These are phyloP conservation scores for Saccharomyces cerevisiae DNA, from an alignment of 805 yeast genomes.

Conservation along the genomic window DNA sequence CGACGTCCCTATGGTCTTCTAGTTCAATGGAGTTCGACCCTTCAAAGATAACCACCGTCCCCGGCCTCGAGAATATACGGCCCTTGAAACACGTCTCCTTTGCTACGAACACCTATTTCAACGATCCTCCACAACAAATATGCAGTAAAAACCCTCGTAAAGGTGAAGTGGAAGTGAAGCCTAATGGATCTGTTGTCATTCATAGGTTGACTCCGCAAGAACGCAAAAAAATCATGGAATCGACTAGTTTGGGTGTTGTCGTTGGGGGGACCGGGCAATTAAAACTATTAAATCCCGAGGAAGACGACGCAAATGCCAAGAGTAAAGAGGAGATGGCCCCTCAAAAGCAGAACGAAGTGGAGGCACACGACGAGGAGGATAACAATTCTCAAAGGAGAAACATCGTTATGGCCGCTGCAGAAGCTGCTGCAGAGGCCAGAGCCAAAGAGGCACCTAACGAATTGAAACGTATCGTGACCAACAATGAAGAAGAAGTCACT, in stretches of 20 bases:
- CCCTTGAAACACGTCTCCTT: slow-evolving; percentile 61
- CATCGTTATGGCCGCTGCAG: slow-evolving; percentile 31
- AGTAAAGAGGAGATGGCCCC: slow-evolving; percentile 19
- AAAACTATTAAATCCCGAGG: slow-evolving; percentile 28
- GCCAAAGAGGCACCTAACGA: slow-evolving; percentile 30
- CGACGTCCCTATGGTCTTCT: slow-evolving; percentile 3
- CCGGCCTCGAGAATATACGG: slow-evolving; percentile 36
- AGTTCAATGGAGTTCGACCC: slow-evolving; percentile 10
- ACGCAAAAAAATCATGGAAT: slow-evolving; percentile 35
- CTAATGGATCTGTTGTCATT: slow-evolving; percentile 46
- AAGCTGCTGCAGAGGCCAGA: slow-evolving; percentile 33
- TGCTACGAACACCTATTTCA: slow-evolving; percentile 63
- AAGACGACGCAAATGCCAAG: slow-evolving; percentile 10
- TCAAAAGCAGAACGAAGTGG: slow-evolving; percentile 4
- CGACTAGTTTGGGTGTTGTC: slow-evolving; percentile 58
- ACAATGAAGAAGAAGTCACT: slow-evolving; percentile 34
- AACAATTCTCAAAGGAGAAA: slow-evolving; percentile 20
- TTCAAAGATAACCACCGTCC: slow-evolving; percentile 22
- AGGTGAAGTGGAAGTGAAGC: slow-evolving; percentile 67
- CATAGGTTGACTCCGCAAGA: slow-evolving; percentile 51
- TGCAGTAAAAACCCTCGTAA: slow-evolving; percentile 70
- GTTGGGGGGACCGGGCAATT: slow-evolving; percentile 73
- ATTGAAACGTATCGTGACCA: slow-evolving; percentile 22
- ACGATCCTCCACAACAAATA: slow-evolving; percentile 87
- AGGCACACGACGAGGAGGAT: slow-evolving; percentile 24